phyloP scores from a whole-genome alignment of 1,139 yeast species.

The Hyphopichia wangnamkhiaoensis region DNA sequence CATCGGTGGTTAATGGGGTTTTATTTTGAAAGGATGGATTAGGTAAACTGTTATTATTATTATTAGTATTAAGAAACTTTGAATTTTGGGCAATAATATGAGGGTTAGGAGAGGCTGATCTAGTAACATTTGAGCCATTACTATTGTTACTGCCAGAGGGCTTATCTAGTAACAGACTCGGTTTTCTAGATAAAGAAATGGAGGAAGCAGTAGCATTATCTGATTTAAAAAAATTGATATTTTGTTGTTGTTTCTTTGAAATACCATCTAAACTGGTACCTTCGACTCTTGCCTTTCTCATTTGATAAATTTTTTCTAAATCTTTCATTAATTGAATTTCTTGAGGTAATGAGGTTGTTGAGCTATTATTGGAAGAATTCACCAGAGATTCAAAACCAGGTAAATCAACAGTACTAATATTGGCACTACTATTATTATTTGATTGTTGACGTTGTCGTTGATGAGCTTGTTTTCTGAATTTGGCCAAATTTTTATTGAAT shows the following conservation, averaged over 20 bases:
- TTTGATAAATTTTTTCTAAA: slow-evolving; percentile 59
- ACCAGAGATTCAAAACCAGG: slow-evolving; percentile 33
- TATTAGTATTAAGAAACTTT: neutral
- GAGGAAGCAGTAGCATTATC: slow-evolving; percentile 5
- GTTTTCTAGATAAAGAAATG: slow-evolving; percentile 17
- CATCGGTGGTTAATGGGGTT: neutral
- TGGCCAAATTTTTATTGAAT: slow-evolving; percentile 39
- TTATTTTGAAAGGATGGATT: too few relatives aligned
- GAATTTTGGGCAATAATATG: slow-evolving; percentile 3
- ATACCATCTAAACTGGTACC: slow-evolving; percentile 45
- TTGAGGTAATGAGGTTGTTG: slow-evolving; percentile 33
- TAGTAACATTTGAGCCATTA: slow-evolving; percentile 12
- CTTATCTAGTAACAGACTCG: neutral
- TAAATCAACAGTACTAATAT: slow-evolving; percentile 42
- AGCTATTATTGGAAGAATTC: slow-evolving; percentile 14
- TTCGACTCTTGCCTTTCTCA: slow-evolving; percentile 64
- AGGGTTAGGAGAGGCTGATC: slow-evolving; percentile 7
- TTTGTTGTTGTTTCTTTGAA: slow-evolving; percentile 2
- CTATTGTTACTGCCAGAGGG: neutral
- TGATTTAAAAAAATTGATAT: slow-evolving; percentile 7
- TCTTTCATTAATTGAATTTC: slow-evolving; percentile 54
- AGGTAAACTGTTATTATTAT: neutral
- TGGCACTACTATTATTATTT: slow-evolving; percentile 15
- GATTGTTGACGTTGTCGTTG: slow-evolving; percentile 6
- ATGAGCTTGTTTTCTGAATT: slow-evolving; percentile 31